A percentile compares a stretch with the other conserved stretches of the same genome.
These are phyloP conservation scores for Ascosphaera aggregata DNA, from an alignment of 2,329 filamentous ascomycete genomes.

Conservation along the genomic window DNA sequence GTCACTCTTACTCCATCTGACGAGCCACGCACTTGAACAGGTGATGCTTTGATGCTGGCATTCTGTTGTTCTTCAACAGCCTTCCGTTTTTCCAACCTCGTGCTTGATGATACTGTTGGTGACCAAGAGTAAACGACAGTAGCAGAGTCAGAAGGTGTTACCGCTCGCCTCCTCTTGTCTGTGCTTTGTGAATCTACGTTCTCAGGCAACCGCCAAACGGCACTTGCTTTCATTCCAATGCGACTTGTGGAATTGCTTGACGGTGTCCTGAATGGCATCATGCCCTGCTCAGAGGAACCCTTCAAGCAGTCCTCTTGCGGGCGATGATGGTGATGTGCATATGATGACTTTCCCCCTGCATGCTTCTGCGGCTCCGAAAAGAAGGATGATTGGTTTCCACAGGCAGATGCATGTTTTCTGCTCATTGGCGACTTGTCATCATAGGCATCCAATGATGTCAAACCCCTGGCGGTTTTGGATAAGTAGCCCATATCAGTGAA, in stretches of 20 bases:
- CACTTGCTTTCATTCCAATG: not conserved
- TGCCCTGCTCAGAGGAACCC: no score
- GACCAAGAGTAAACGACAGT: not conserved
- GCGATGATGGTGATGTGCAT: no score
- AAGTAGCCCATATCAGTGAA: constrained; percentile 30
- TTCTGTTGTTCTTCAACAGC: not conserved
- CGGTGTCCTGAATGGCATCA: not conserved
- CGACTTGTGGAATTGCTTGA: not conserved
- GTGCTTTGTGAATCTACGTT: not conserved
- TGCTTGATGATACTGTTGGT: not conserved
- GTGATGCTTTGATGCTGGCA: not conserved
- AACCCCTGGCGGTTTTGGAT: no score
- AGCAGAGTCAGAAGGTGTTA: not conserved
- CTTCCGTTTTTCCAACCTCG: constrained; percentile 2
- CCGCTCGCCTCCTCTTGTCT: not conserved
- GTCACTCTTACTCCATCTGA: constrained; percentile 2
- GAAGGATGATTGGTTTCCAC: not conserved
- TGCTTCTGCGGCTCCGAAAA: not conserved
- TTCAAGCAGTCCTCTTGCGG: no score
- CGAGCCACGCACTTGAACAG: not conserved
- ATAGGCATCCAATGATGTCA: not conserved
- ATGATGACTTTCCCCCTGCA: not conserved
- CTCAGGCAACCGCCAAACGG: not conserved
- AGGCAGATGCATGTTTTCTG: not conserved
- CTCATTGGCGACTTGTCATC: not conserved